Conservation (phyloP, 805 yeast species). For the Saturnispora dispora region DNA sequence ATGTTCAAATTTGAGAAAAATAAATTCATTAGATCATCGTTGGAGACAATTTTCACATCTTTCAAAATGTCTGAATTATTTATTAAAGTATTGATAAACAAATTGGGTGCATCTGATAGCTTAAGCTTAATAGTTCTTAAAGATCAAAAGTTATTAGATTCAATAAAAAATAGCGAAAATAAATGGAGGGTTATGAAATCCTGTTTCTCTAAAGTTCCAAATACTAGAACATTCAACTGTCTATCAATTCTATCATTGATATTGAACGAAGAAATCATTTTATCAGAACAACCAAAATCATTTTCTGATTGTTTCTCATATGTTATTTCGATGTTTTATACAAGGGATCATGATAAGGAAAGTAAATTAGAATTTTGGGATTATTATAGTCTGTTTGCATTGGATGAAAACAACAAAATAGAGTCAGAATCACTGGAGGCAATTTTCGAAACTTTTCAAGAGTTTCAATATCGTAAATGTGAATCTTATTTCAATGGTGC, state of each 20-base stretch:
- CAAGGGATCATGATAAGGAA: slow-evolving; percentile 1
- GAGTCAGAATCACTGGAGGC: not conserved
- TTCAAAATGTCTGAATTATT: slow-evolving; percentile 1
- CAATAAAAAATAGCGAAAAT: not conserved
- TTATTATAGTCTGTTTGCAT: not conserved
- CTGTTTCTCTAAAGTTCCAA: not conserved
- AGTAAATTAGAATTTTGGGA: slow-evolving; percentile 8
- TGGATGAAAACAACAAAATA: not conserved
- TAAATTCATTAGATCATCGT: not conserved
- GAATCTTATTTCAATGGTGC: not conserved
- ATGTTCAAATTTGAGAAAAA: slow-evolving; percentile 6
- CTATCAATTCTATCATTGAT: not conserved
- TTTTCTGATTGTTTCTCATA: not conserved
- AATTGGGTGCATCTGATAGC: not conserved
- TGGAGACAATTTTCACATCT: slow-evolving; percentile 4
- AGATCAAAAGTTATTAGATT: not conserved
- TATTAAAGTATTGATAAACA: slow-evolving; percentile 1
- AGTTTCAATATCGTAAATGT: slow-evolving; percentile 1
- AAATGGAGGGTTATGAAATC: slow-evolving; percentile 7
- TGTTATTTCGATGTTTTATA: slow-evolving; percentile 1
- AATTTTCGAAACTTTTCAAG: not conserved
- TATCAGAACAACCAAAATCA: not conserved
- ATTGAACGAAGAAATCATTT: not conserved
- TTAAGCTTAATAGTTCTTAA: slow-evolving; percentile 2
- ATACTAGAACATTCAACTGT: not conserved